phyloP scores from a whole-genome alignment of 768 basidiomycete species.

The Brasilioporus rufonigricans region DNA sequence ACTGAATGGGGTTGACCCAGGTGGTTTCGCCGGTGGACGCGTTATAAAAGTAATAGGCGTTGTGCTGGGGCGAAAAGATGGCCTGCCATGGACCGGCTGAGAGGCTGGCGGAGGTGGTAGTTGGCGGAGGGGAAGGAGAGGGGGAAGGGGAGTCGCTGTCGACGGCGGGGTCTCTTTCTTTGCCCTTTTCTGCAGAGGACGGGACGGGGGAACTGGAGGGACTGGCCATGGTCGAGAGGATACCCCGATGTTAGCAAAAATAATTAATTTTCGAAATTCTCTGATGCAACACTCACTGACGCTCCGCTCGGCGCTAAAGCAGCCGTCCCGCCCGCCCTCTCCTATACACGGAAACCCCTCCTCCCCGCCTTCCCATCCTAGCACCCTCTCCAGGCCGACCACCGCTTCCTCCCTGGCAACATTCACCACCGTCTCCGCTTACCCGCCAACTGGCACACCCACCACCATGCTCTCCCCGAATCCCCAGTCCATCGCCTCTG shows the following conservation, averaged over 20 bases:
- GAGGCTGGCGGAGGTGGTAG: constrained; percentile 17
- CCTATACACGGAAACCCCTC: constrained; percentile 15
- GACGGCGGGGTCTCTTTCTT: constrained; percentile 5
- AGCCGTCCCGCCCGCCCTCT: constrained; percentile 30
- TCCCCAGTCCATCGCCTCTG: constrained; percentile 13
- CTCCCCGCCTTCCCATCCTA: constrained; percentile 24
- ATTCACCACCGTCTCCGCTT: constrained; percentile 21
- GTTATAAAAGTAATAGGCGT: constrained; percentile 86
- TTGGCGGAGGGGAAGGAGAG: too few relatives aligned
- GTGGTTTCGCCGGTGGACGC: constrained; percentile 73
- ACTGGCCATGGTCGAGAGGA: constrained; percentile 15
- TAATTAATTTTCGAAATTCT: constrained; percentile 8
- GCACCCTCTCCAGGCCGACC: constrained; percentile 11
- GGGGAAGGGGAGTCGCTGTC: too few relatives aligned
- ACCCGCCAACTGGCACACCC: constrained; percentile 13
- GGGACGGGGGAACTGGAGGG: constrained; percentile 2
- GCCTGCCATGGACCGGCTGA: constrained; percentile 66
- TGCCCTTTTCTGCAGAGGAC: background rate
- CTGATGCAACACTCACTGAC: constrained; percentile 13
- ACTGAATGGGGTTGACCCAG: constrained; percentile 74
- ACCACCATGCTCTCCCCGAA: constrained; percentile 17
- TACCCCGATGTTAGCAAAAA: background rate
- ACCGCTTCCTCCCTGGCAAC: constrained; percentile 18
- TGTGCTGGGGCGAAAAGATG: constrained; percentile 72
- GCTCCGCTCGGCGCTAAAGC: constrained; percentile 58